A percentile compares a stretch with the other conserved stretches of the same genome.
These are phyloP conservation scores for Thuidium tamariscinum DNA, from an alignment of 225 moss, liverwort and hornwort genomes.

Conservation along the genomic window DNA sequence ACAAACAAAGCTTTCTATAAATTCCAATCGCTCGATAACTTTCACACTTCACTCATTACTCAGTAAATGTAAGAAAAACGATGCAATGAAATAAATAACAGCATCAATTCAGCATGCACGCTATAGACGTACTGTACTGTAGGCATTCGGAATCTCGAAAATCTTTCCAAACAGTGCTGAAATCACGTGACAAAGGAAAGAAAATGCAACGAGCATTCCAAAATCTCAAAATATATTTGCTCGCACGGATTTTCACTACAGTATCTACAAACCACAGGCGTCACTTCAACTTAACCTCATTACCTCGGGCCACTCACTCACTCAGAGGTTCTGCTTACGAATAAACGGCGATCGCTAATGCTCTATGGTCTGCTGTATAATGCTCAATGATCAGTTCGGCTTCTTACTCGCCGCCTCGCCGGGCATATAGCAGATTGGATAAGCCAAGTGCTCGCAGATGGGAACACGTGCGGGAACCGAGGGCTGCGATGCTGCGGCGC, in stretches of 20 bases:
- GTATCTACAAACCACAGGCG: neutral
- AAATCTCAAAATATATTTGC: neutral
- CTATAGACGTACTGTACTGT: neutral
- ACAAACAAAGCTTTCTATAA: neutral
- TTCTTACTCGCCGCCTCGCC: neutral
- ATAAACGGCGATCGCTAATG: neutral
- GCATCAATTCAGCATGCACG: neutral
- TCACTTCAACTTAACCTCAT: neutral
- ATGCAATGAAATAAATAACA: neutral
- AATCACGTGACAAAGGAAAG: neutral
- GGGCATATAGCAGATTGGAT: neutral
- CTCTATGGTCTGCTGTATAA: neutral
- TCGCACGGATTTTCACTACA: neutral
- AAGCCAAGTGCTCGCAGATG: conserved; percentile 3
- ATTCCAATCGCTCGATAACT: neutral
- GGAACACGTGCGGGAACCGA: neutral
- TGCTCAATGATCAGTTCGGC: neutral
- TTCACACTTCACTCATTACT: neutral
- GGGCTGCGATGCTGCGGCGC: neutral
- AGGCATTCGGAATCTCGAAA: neutral
- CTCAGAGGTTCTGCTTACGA: neutral
- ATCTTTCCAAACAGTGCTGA: neutral
- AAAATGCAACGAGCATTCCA: neutral
- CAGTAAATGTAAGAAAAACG: neutral
- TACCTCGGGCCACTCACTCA: neutral